Percentiles rank a stretch among this genome's conserved stretches.
Evolutionary conservation across 108 stramenopile species (phyloP).

Genomic region (Bacterosira constricta): DNA sequence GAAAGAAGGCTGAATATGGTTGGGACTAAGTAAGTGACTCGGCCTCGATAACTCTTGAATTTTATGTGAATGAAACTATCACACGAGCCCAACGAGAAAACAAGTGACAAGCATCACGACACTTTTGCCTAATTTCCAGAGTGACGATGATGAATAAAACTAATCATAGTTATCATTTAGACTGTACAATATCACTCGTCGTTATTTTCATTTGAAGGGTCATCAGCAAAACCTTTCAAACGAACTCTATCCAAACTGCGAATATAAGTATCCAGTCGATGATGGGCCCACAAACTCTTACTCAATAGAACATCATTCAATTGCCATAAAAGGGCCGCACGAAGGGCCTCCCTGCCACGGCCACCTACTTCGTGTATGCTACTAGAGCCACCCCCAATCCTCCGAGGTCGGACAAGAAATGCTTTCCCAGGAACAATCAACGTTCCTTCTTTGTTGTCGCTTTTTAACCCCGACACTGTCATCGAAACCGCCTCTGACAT

Average conservation of each 20-base stretch:
- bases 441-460: constrained; percentile 63
- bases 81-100: no score
- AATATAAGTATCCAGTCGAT: constrained; percentile 74
- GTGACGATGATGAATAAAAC: no score
- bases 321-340: constrained; percentile 85
- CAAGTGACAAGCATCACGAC: no score
- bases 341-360: constrained; percentile 74
- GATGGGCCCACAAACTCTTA: constrained; percentile 83
- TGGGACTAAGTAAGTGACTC: no score
- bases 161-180: no score
- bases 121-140: no score
- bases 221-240: constrained; percentile 57
- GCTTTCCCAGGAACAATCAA: constrained; percentile 75
- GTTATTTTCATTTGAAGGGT: constrained; percentile 1
- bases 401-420: constrained; percentile 75
- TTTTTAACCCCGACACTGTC: constrained; percentile 71
- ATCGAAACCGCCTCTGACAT: constrained; percentile 78
- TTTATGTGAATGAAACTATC: no score
- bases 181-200: no score
- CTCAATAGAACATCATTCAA: constrained; percentile 84
- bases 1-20: no score
- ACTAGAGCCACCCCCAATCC: constrained; percentile 65
- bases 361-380: constrained; percentile 87
- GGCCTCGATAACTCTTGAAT: no score
- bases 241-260: constrained; percentile 78